phyloP scores from a whole-genome alignment of 2,329 filamentous ascomycete species.

The Exserohilum turcica region DNA sequence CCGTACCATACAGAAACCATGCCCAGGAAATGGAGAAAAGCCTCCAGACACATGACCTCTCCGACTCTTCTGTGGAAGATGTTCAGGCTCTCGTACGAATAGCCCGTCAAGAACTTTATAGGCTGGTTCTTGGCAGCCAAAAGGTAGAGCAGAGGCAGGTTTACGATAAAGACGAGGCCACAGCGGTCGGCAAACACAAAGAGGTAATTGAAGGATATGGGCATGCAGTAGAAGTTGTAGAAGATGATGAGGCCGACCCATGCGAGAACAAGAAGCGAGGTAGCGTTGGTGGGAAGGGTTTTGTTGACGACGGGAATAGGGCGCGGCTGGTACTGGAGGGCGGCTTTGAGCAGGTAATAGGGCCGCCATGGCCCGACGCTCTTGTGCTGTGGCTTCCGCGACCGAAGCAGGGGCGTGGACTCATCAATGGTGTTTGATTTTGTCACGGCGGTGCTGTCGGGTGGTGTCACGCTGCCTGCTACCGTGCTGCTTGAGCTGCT shows the following conservation, averaged over 20 bases:
- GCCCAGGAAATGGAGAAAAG: conserved; percentile 60
- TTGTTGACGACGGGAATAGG: conserved; percentile 64
- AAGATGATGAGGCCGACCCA: conserved; percentile 63
- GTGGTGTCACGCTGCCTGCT: conserved; percentile 43
- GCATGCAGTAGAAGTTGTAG: conserved; percentile 61
- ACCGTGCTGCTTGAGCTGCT: conserved; percentile 50
- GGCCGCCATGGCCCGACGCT: conserved; percentile 18
- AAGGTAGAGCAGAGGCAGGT: conserved; percentile 63
- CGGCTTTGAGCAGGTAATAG: conserved; percentile 33
- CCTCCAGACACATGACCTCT: conserved; percentile 65
- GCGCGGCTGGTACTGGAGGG: conserved; percentile 62
- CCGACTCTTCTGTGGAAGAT: conserved; percentile 68
- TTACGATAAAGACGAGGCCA: conserved; percentile 59
- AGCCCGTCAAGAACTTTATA: conserved; percentile 63
- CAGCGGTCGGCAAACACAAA: conserved; percentile 65
- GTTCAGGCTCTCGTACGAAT: conserved; percentile 69
- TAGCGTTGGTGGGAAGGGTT: conserved; percentile 62
- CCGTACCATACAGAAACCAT: conserved; percentile 63
- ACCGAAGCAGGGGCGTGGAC: conserved; percentile 41
- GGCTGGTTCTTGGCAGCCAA: conserved; percentile 71
- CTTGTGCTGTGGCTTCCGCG: conserved; percentile 2
- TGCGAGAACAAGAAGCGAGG: conserved; percentile 57
- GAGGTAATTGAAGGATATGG: conserved; percentile 55
- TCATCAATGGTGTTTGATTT: conserved; percentile 33
- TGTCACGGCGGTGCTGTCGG: conserved; percentile 23